Conservation (phyloP, 176 grass and related monocot species). For the Areca catechu region DNA sequence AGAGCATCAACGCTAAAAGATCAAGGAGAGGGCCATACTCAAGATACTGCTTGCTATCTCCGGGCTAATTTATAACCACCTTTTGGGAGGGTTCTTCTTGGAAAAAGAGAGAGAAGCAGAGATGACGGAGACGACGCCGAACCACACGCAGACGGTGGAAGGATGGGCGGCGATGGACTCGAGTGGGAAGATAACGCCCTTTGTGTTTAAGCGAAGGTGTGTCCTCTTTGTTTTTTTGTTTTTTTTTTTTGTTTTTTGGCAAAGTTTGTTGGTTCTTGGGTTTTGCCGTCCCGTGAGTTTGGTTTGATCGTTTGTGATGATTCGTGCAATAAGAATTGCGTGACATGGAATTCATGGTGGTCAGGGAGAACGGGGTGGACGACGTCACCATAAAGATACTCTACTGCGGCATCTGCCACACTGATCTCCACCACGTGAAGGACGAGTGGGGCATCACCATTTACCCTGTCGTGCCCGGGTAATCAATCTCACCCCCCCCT, state of each 20-base stretch:
- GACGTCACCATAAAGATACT: constrained; percentile 73
- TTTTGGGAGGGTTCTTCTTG: too few relatives aligned
- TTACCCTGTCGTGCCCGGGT: constrained; percentile 67
- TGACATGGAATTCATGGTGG: not conserved
- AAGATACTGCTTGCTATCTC: too few relatives aligned
- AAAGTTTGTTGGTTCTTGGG: too few relatives aligned
- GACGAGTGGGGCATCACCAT: constrained; percentile 92
- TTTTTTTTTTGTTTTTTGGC: not conserved
- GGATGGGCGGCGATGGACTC: constrained; percentile 74
- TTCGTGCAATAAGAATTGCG: too few relatives aligned
- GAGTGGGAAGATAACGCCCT: constrained; percentile 44
- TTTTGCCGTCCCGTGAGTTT: not conserved
- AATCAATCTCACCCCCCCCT: constrained; percentile 5
- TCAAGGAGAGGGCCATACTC: too few relatives aligned
- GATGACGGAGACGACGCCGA: constrained; percentile 49
- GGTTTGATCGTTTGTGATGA: too few relatives aligned
- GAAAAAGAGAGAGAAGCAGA: not conserved
- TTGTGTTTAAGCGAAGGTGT: constrained; percentile 69
- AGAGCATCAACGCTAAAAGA: too few relatives aligned
- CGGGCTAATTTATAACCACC: too few relatives aligned
- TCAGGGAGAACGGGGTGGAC: constrained; percentile 52
- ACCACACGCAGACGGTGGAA: constrained; percentile 49
- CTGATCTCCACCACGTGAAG: constrained; percentile 56
- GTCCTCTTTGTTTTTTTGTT: too few relatives aligned
- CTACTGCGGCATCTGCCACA: constrained; percentile 91